Evolutionary conservation across 768 basidiomycete genomes (phyloP).

Genomic region (Pleurotus djamor): DNA sequence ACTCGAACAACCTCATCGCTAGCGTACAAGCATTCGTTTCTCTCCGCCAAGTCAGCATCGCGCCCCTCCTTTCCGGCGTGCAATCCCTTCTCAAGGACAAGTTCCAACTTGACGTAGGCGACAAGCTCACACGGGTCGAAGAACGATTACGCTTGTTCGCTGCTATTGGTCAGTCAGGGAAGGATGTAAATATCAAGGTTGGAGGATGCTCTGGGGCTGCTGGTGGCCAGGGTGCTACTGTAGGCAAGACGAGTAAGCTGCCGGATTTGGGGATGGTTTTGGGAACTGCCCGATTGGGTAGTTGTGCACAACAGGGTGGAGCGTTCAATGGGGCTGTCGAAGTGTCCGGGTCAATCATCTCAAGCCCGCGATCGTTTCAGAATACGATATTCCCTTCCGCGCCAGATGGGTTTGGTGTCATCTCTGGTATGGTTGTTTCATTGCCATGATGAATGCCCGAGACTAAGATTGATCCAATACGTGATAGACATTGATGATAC

Average conservation of each 20-base stretch:
- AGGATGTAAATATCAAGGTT: conserved; percentile 27
- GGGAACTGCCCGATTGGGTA: conserved; percentile 27
- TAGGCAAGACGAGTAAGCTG: conserved; percentile 25
- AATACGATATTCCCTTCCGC: conserved; percentile 32
- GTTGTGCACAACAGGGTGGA: conserved; percentile 18
- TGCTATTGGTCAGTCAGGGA: conserved; percentile 27
- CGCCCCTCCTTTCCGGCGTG: conserved; percentile 17
- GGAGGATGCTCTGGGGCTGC: conserved; percentile 22
- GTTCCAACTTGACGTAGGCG: conserved; percentile 25
- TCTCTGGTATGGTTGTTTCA: conserved; percentile 30
- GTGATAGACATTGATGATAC: conserved; percentile 41
- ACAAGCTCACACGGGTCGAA: conserved; percentile 20
- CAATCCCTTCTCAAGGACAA: conserved; percentile 18
- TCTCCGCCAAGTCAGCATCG: conserved; percentile 23
- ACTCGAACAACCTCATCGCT: conserved; percentile 27
- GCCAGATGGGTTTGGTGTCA: conserved; percentile 37
- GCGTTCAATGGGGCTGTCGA: conserved; percentile 13
- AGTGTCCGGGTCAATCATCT: conserved; percentile 13
- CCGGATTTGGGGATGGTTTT: conserved; percentile 31
- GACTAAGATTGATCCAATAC: no score
- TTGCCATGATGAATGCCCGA: not conserved
- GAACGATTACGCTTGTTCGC: conserved; percentile 30
- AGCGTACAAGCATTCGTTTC: conserved; percentile 34
- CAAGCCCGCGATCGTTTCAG: conserved; percentile 18
- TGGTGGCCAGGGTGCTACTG: conserved; percentile 10